Base-by-base conservation (phyloP, 1,284 basidiomycete genomes). In the Rhodotorula sp. region DNA sequence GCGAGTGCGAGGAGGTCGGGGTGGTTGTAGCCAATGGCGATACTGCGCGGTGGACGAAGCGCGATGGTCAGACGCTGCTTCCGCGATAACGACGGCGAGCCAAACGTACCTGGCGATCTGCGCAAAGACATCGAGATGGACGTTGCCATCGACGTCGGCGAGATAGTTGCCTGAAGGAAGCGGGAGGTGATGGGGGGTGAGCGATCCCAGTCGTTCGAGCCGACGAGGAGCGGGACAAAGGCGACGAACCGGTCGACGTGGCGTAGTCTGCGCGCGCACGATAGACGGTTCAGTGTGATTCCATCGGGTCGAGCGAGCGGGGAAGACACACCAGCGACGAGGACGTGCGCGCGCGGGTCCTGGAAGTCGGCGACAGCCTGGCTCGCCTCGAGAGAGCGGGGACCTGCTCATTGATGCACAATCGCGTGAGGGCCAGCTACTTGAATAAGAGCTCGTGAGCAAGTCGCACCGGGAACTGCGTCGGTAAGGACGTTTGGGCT, bases 81-180 rank as follows among this genome's bases (percentile, higher is more conserved):
- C 13, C 19, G 19, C 17, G 13, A 34, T 32, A 5, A 54, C 29
- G 10, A 19, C 25, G 29, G 29, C 10, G 1, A 3, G 58, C 48
- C 34, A 37, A 25, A 25, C 58, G 51, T 5, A 71, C 69, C 61
- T 70, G 53, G 79, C 81, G 48, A 83, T 83, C 78, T 86, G 85
- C 5, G 83, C 84, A 77, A 85, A 86, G 53, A 86, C 83, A 70
- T 87, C 86, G 62, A 87, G 82, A 21, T 85, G 76, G 48, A 78
- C 78, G 79, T 87, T 87, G 34, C 84, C 85, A 74, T 87, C 86
- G 3, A 83, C 86, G 70, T 87, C 86, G 61, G 83, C 82, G 54
- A 87, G 78, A 79, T 83, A 86, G 78, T 85, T 85, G 34, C 62
- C 62, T 63, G 53, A 15, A 25, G 83, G 81, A 64, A 58, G 39